Conservation (phyloP, 2,329 filamentous ascomycete genomes). For the Alternaria ventricosa region DNA sequence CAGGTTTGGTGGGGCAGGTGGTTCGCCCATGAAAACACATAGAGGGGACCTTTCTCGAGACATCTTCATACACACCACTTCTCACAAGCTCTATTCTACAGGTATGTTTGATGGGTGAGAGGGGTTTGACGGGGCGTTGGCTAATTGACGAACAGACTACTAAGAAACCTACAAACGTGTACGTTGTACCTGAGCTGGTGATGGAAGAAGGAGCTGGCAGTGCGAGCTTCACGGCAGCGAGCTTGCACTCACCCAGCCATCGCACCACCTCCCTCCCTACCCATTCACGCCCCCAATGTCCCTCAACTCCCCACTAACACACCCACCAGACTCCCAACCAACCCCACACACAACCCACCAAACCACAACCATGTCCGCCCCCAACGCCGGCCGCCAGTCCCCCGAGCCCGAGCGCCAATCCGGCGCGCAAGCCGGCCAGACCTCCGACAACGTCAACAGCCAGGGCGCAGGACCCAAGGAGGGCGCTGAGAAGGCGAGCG, state of each 20-base stretch:
- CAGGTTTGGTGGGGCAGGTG: constrained; percentile 28
- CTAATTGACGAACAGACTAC: background rate
- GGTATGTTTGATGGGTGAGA: background rate
- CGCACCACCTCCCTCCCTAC: background rate
- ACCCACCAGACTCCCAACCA: background rate
- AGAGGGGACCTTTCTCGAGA: constrained; percentile 6
- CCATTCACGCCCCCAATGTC: background rate
- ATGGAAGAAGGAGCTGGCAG: background rate
- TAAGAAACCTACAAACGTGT: background rate
- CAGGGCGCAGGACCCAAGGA: constrained; percentile 51
- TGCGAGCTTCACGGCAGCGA: background rate
- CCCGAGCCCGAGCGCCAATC: constrained; percentile 74
- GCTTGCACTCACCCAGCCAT: background rate
- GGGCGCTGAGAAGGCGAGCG: constrained; percentile 57
- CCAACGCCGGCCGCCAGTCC: constrained; percentile 74
- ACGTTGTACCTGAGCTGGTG: background rate
- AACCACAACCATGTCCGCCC: constrained; percentile 64
- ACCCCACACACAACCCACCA: background rate
- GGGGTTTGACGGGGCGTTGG: background rate
- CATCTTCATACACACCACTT: background rate
- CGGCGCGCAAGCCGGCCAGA: constrained; percentile 67
- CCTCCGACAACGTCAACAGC: constrained; percentile 64
- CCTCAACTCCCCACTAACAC: background rate
- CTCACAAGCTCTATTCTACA: background rate
- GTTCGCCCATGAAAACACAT: constrained; percentile 13